These are phyloP conservation scores for Lagenaria siceraria DNA, from an alignment of 306 rosid species.

Conservation along the genomic window DNA sequence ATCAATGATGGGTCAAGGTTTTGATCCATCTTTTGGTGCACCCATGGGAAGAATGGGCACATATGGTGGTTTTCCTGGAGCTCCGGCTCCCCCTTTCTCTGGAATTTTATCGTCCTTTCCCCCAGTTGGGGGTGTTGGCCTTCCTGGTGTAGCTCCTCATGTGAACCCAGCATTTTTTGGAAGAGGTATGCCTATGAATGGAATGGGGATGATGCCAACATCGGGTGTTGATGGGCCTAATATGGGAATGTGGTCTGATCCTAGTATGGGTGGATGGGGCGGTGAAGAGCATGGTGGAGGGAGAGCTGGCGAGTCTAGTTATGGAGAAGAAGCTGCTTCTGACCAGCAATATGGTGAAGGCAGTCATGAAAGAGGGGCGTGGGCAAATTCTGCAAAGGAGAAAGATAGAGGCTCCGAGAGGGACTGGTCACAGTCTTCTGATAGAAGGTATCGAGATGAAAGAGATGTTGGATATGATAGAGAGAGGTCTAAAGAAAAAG, in stretches of 20 bases:
- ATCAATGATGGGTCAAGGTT: conserved; percentile 87
- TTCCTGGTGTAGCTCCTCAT: conserved; percentile 96
- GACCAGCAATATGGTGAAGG: conserved; percentile 89
- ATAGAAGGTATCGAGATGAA: conserved; percentile 68
- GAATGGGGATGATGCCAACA: conserved; percentile 95
- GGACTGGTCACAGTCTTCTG: conserved; percentile 95
- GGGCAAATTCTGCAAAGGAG: conserved; percentile 75
- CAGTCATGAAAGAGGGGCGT: conserved; percentile 68
- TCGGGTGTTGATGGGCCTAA: conserved; percentile 83
- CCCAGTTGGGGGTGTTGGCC: conserved; percentile 74
- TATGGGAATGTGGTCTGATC: conserved; percentile 98
- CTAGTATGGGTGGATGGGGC: conserved; percentile 92
- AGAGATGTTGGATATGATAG: conserved; percentile 59
- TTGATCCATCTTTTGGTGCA: conserved; percentile 88
- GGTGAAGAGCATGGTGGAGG: conserved; percentile 85
- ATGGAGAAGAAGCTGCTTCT: conserved; percentile 94
- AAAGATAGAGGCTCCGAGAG: conserved; percentile 89
- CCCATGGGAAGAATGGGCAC: conserved; percentile 91
- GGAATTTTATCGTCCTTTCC: conserved; percentile 78
- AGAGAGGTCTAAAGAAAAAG: conserved; percentile 77
- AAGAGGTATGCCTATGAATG: conserved; percentile 90
- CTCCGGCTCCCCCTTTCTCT: conserved; percentile 66
- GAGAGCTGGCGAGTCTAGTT: conserved; percentile 82
- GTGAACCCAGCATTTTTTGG: conserved; percentile 97
- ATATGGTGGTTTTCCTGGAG: conserved; percentile 95